Base-by-base conservation (phyloP, 345 rosid genomes). In the Theobroma cacao region DNA sequence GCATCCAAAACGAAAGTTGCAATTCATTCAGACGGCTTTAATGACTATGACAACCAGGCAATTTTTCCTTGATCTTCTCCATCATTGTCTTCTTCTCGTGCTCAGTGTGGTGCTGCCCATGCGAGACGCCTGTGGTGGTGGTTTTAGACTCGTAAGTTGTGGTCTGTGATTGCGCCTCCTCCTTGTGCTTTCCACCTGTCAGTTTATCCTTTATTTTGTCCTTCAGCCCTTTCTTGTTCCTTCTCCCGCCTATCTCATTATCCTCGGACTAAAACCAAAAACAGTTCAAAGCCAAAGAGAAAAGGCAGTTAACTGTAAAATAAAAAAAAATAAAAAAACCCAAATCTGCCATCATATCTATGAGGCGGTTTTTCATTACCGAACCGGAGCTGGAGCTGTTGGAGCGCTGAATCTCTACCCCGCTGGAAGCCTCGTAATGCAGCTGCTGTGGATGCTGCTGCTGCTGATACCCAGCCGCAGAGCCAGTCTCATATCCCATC, bases 11-110 rank as follows among this genome's bases (percentile, higher is more conserved):
- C 15, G 41, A 8, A 15, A 47, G 47, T 3, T 33, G 10, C 24
- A 31, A 62, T 31, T 48, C 15, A 50, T 20, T 36, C 52, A 75
- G 47, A 63, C 1, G 4, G 14, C 53, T 28, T 9, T 17, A 80
- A 26, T 85, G 83, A 84, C 10, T 75, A 41, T 84, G 88, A 71
- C 88, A 90, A 34, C 97, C 97, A 0, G 94, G 95, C 36, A 95
- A 82, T 31, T 89, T 93, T 13, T 89, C 97, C 77, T 92, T 92
- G 63, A 93, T 93, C 87, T 93, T 93, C 86, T 95, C 97, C 53
- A 88, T 77, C 63, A 92, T 5, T 47, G 91, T 82, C 79, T 88
- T 93, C 92, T 88, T 93, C 89, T 90, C 92, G 55, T 88, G 93
- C 5, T 48, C 55, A 14, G 14, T 67, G 5, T 81, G 86, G 17